A percentile compares a stretch with the other conserved stretches of the same genome.
Conservation (phyloP, 345 rosid species). For the Eucalyptus cloeziana region DNA sequence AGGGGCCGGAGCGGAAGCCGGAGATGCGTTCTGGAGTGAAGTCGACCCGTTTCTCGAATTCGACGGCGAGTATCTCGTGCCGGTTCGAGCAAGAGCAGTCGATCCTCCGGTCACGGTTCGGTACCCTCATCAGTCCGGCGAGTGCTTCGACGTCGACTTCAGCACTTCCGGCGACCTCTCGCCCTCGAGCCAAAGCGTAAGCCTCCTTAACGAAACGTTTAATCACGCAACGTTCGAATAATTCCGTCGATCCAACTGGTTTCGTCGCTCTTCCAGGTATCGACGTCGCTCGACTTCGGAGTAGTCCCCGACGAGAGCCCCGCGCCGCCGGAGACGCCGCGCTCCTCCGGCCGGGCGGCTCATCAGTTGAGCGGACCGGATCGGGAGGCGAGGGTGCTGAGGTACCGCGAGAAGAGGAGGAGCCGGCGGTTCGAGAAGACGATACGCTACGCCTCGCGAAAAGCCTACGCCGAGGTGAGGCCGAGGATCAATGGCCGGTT, state of each 20-base stretch:
- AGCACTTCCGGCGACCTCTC: slow-evolving; percentile 11
- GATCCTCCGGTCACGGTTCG: background rate
- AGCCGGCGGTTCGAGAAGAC: slow-evolving; percentile 32
- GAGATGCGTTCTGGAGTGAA: slow-evolving; percentile 1
- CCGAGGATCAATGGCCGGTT: slow-evolving; percentile 37
- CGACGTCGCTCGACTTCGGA: slow-evolving; percentile 23
- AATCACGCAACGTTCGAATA: background rate
- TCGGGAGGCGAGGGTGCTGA: slow-evolving; percentile 26
- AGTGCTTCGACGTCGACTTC: slow-evolving; percentile 9
- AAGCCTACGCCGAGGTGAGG: slow-evolving; percentile 34
- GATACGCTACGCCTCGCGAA: slow-evolving; percentile 36
- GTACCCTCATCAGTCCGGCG: background rate
- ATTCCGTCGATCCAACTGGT: background rate
- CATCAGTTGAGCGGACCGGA: background rate
- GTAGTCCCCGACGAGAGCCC: slow-evolving; percentile 25
- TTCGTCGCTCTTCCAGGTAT: slow-evolving; percentile 9
- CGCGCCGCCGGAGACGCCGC: slow-evolving; percentile 11
- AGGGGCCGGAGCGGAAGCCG: background rate
- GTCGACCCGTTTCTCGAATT: slow-evolving; percentile 10
- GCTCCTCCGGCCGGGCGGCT: background rate
- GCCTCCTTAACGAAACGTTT: background rate
- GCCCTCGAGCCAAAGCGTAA: slow-evolving; percentile 20
- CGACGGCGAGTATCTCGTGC: slow-evolving; percentile 12
- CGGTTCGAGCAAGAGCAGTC: slow-evolving; percentile 9
- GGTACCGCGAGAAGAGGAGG: slow-evolving; percentile 34